Conservation (phyloP, 495 filamentous ascomycete species). For the Daldinia loculata region DNA sequence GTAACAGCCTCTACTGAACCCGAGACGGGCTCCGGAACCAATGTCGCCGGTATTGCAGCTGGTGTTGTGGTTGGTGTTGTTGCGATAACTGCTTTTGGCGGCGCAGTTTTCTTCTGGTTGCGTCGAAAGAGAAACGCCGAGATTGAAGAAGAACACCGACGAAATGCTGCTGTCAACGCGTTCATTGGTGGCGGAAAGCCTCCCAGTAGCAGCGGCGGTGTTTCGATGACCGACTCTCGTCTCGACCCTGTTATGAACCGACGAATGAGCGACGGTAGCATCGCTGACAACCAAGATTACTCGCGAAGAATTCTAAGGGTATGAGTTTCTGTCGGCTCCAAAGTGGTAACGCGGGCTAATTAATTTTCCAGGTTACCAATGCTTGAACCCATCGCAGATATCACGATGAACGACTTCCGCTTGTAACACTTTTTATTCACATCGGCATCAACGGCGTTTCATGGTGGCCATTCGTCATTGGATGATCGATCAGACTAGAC, state of each 20-base stretch:
- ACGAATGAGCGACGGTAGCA: slow-evolving; percentile 94
- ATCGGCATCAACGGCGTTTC: slow-evolving; percentile 63
- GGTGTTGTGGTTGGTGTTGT: slow-evolving; percentile 89
- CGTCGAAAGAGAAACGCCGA: slow-evolving; percentile 76
- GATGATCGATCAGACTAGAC: slow-evolving; percentile 53
- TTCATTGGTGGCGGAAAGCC: slow-evolving; percentile 70
- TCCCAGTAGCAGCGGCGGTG: slow-evolving; percentile 62
- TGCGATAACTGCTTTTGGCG: slow-evolving; percentile 68
- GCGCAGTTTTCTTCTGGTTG: slow-evolving; percentile 77
- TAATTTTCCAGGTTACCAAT: slow-evolving; percentile 60
- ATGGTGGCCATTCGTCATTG: slow-evolving; percentile 55
- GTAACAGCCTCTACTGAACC: slow-evolving; percentile 52
- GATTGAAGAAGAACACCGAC: slow-evolving; percentile 81
- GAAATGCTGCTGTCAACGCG: slow-evolving; percentile 72
- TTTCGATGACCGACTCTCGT: slow-evolving; percentile 78
- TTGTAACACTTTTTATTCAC: slow-evolving; percentile 52
- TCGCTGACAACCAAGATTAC: slow-evolving; percentile 97
- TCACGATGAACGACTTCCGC: slow-evolving; percentile 60
- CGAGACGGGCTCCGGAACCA: slow-evolving; percentile 55
- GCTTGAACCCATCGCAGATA: slow-evolving; percentile 56
- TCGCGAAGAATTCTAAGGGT: slow-evolving; percentile 95
- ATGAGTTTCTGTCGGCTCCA: slow-evolving; percentile 29
- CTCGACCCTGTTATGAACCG: slow-evolving; percentile 91
- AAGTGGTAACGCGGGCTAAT: slow-evolving; percentile 40
- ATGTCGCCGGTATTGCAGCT: slow-evolving; percentile 77